Evolutionary conservation across 2,329 filamentous ascomycete species (phyloP).

Genomic region (Aspergillus chevalieri): DNA sequence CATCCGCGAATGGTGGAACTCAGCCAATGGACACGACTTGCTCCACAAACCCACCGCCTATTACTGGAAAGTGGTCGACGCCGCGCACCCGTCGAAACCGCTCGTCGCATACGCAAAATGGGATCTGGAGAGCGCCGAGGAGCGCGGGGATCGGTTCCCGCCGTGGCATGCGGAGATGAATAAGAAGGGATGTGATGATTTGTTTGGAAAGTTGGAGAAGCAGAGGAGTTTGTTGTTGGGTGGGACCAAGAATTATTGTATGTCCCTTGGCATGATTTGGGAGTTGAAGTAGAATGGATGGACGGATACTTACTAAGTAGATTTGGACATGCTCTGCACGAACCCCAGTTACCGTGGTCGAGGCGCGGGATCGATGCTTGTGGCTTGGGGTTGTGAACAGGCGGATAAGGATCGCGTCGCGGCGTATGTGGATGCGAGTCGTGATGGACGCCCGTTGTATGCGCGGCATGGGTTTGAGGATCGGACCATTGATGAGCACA

Average conservation of each 20-base stretch:
- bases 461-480: constrained; percentile 9
- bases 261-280: not conserved
- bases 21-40: constrained; percentile 16
- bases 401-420: constrained; percentile 6
- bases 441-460: constrained; percentile 8
- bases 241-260: constrained; percentile 22
- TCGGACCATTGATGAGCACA: not conserved
- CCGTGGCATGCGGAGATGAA: constrained; percentile 21
- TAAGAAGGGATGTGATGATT: constrained; percentile 8
- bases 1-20: constrained; percentile 20
- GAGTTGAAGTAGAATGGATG: not conserved
- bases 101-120: constrained; percentile 26
- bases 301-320: not conserved
- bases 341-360: constrained; percentile 10
- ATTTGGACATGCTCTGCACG: constrained; percentile 15
- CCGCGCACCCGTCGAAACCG: constrained; percentile 6
- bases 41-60: constrained; percentile 17
- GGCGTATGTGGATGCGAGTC: constrained; percentile 10
- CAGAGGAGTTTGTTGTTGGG: constrained; percentile 19
- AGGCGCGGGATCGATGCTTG: constrained; percentile 13
- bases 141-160: constrained; percentile 22
- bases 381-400: constrained; percentile 14
- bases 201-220: constrained; percentile 16
- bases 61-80: constrained; percentile 24
- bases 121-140: constrained; percentile 18